These are phyloP conservation scores for Lachnum nothofagi DNA, from an alignment of 2,329 filamentous ascomycete genomes.

Conservation along the genomic window DNA sequence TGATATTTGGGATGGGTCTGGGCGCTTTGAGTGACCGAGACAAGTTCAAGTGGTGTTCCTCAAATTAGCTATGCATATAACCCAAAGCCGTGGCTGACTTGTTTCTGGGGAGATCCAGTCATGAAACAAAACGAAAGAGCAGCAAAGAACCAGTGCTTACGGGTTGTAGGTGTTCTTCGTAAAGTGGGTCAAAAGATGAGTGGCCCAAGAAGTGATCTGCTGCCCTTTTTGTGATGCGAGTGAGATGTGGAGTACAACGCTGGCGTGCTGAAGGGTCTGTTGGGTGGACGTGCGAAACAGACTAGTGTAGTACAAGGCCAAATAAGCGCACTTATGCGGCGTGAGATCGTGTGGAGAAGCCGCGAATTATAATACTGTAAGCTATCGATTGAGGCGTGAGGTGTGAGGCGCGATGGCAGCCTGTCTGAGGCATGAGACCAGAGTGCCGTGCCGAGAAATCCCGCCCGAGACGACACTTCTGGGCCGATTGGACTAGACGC, in stretches of 20 bases:
- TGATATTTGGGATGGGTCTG: slow-evolving; percentile 10
- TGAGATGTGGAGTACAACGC: slow-evolving; percentile 12
- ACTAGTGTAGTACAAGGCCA: slow-evolving; percentile 7
- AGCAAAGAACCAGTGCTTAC: slow-evolving; percentile 14
- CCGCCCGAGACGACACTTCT: slow-evolving; percentile 21
- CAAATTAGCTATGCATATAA: slow-evolving; percentile 11
- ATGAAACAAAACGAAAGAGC: too few species aligned
- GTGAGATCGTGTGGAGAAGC: slow-evolving; percentile 6
- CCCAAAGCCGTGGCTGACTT: neutral
- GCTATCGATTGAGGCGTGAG: slow-evolving; percentile 9
- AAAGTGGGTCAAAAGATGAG: slow-evolving; percentile 9
- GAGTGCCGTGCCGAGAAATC: slow-evolving; percentile 15
- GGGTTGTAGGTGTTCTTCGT: slow-evolving; percentile 9
- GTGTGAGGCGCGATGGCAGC: neutral
- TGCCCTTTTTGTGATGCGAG: slow-evolving; percentile 16
- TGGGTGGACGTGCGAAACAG: slow-evolving; percentile 4
- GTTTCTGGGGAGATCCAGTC: too few species aligned
- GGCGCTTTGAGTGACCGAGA: slow-evolving; percentile 14
- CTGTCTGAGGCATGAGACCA: slow-evolving; percentile 9
- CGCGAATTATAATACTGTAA: slow-evolving; percentile 4
- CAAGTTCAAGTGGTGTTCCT: slow-evolving; percentile 15
- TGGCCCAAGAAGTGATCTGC: slow-evolving; percentile 21
- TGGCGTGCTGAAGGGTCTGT: slow-evolving; percentile 1
- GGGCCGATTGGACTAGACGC: slow-evolving; percentile 15
- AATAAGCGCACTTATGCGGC: slow-evolving; percentile 9